phyloP scores from a whole-genome alignment of 2,329 filamentous ascomycete species.

The Fusarium cyanostomum region DNA sequence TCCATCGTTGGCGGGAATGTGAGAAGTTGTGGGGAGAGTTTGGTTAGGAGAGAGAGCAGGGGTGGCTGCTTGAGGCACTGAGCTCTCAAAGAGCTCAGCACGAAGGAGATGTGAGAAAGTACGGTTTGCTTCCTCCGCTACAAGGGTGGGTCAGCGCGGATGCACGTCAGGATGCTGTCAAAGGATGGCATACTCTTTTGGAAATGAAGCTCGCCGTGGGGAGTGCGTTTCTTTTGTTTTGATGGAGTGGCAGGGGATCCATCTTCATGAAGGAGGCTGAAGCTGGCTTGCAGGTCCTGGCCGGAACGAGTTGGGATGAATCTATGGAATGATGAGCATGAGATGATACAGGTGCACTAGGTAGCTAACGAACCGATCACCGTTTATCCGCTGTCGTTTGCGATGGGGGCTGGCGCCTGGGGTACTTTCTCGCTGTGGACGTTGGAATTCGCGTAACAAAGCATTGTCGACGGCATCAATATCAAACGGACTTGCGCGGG shows the following conservation, averaged over 20 bases:
- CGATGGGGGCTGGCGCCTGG: constrained; percentile 64
- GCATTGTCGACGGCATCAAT: constrained; percentile 61
- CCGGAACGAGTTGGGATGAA: constrained; percentile 96
- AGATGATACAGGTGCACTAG: not conserved
- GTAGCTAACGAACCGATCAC: constrained; percentile 61
- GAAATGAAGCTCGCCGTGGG: constrained; percentile 91
- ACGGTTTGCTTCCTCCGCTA: constrained; percentile 91
- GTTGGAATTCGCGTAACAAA: constrained; percentile 61
- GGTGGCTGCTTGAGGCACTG: constrained; percentile 82
- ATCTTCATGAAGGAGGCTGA: constrained; percentile 90
- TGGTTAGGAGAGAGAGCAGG: constrained; percentile 70
- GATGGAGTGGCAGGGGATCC: constrained; percentile 92
- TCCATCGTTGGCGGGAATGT: constrained; percentile 68
- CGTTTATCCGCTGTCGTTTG: constrained; percentile 69
- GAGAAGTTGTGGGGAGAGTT: constrained; percentile 57
- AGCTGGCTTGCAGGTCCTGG: constrained; percentile 92
- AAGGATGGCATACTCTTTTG: constrained; percentile 76
- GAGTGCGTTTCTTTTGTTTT: constrained; percentile 82
- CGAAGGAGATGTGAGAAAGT: constrained; percentile 90
- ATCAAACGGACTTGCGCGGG: constrained; percentile 55
- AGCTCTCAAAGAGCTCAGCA: constrained; percentile 90
- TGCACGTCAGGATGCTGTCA: not conserved
- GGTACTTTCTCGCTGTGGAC: constrained; percentile 61
- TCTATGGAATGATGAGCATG: constrained; percentile 58
- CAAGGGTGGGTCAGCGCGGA: constrained; percentile 14